Evolutionary conservation across 139 green algal species (phyloP), one percentile per base, ranked within the genome.

Genomic region (Chlorella sp.): DNA sequence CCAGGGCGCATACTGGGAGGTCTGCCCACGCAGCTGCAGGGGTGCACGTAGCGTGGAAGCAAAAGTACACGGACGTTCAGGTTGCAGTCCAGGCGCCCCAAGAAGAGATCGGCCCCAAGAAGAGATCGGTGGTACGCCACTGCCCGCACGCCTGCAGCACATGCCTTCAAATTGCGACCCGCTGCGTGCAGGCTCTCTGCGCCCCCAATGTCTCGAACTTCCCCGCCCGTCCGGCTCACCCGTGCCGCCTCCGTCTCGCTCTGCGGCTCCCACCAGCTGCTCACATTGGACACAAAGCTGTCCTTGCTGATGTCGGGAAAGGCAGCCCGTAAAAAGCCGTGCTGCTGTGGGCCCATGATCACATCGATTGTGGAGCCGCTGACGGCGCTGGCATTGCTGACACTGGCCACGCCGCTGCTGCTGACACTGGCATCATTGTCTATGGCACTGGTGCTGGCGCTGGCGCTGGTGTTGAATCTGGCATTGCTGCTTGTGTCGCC

Each of bases 1-100:
- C 80, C 86, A 90, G 22, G 75, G 42, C 28, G 19, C 30, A 22
- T 88, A 91, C 39, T 85, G 87, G 3, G 91, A 93, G 36, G 77
- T 26, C 75, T 83, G 3, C 16, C 24, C 48, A 4, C 28, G 0
- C 16, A 88, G 53, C 88, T 88, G 79, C 87, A 85, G 30, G n/a
- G n/a, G n/a, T n/a, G n/a, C n/a, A n/a, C n/a, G n/a, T n/a, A n/a
- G n/a, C n/a, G n/a, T n/a, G n/a, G n/a, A n/a, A 26, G 26, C 24
- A 75, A 48, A 21, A 28, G 37, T 57, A 9, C 48, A 57, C 48
- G 48, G 48, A 9, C 9, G 48, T 16, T 9, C 48, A 57, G 9
- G 7, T 57, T 57, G 48, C 48, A 57, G 48, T 57, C 48, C 5
- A 57, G 48, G 48, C 48, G 11, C 32, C 18, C 24, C 69, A 34